Percentiles rank a stretch among this genome's conserved stretches.
Evolutionary conservation across 371 early-diverging fungal genomes (phyloP).

Genomic region (Quaeritorhiza haematococci): DNA sequence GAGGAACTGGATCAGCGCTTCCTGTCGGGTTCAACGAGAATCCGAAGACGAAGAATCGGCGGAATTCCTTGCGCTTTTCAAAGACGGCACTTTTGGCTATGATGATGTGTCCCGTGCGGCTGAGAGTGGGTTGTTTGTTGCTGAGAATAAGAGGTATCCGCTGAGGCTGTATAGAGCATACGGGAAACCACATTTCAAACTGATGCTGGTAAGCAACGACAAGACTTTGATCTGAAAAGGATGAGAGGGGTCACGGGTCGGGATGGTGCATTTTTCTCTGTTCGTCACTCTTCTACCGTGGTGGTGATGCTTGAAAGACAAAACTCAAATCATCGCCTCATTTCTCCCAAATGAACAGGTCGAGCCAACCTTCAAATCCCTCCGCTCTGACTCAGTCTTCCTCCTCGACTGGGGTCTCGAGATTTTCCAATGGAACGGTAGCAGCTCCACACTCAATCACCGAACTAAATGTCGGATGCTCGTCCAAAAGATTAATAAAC

Average conservation of each 20-base stretch:
- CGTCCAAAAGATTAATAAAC: slow-evolving; percentile 23
- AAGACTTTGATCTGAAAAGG: too few species aligned
- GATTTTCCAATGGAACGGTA: slow-evolving; percentile 42
- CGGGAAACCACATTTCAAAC: slow-evolving; percentile 14
- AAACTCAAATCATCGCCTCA: neutral
- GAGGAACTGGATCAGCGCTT: slow-evolving; percentile 29
- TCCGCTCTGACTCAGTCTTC: slow-evolving; percentile 23
- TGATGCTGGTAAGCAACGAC: too few species aligned
- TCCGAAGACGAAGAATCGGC: slow-evolving; percentile 26
- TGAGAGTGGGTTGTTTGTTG: slow-evolving; percentile 32
- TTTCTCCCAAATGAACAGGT: slow-evolving; percentile 11
- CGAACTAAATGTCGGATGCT: slow-evolving; percentile 33
- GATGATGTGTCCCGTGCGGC: slow-evolving; percentile 22
- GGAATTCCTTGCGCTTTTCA: slow-evolving; percentile 33
- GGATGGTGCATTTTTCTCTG: too few species aligned
- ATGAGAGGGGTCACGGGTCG: too few species aligned
- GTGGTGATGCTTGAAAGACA: neutral
- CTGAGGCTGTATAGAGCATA: slow-evolving; percentile 26
- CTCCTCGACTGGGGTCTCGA: slow-evolving; percentile 36
- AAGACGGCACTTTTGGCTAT: slow-evolving; percentile 6
- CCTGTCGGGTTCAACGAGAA: slow-evolving; percentile 20
- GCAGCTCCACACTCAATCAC: slow-evolving; percentile 9
- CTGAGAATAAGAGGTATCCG: slow-evolving; percentile 27
- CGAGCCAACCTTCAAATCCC: slow-evolving; percentile 15
- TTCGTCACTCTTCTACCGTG: too few species aligned